A percentile compares a stretch with the other conserved stretches of the same genome.
Conservation (phyloP, 495 filamentous ascomycete genomes). For the Neurospora hispaniola region DNA sequence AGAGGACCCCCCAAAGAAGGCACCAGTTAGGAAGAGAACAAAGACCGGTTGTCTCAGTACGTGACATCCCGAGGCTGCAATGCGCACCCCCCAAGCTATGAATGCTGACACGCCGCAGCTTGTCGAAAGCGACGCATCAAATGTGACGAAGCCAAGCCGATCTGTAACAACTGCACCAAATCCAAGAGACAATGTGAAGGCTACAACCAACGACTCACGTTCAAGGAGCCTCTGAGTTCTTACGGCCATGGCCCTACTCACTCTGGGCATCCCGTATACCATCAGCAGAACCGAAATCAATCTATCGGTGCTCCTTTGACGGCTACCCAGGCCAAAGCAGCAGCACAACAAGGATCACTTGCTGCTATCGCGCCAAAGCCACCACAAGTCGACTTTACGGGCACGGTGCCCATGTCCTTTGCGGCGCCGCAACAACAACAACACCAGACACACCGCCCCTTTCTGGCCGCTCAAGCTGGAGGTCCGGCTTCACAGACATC, state of each 20-base stretch:
- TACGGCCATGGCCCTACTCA: conserved; percentile 21
- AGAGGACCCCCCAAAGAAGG: conserved; percentile 25
- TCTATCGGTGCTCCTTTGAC: conserved; percentile 14
- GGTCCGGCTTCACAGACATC: not conserved
- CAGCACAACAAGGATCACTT: conserved; percentile 17
- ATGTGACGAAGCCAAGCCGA: conserved; percentile 90
- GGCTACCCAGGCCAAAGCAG: conserved; percentile 10
- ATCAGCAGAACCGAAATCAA: conserved; percentile 14
- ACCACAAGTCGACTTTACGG: conserved; percentile 22
- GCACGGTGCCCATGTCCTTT: conserved; percentile 9
- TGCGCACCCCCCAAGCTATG: not conserved
- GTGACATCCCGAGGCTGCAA: conserved; percentile 22
- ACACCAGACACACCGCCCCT: conserved; percentile 2
- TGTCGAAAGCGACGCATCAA: conserved; percentile 94
- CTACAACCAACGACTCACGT: conserved; percentile 84
- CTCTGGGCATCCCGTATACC: conserved; percentile 18
- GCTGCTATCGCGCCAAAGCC: conserved; percentile 26
- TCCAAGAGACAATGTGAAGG: conserved; percentile 91
- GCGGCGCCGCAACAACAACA: conserved; percentile 6
- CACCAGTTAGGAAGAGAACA: conserved; percentile 60
- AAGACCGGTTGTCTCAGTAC: conserved; percentile 95
- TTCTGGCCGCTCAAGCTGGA: not conserved
- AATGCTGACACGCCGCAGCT: conserved; percentile 39
- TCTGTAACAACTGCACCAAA: conserved; percentile 83
- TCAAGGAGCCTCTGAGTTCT: conserved; percentile 77